These are phyloP conservation scores for Eucalyptus albens DNA, from an alignment of 345 rosid species.

Conservation along the genomic window DNA sequence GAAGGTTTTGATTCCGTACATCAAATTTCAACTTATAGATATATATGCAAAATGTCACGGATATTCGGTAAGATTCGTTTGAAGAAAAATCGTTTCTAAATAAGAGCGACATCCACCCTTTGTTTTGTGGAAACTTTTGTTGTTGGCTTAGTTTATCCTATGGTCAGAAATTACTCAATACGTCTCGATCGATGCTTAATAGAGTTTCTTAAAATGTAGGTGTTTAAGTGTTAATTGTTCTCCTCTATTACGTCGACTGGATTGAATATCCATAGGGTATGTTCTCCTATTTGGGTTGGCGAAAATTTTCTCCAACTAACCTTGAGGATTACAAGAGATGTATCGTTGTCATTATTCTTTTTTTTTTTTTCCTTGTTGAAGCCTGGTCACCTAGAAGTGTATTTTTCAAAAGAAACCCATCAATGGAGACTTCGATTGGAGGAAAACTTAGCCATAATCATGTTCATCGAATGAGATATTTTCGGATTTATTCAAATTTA, in stretches of 20 bases:
- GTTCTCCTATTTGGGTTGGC: neutral
- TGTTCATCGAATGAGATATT: neutral
- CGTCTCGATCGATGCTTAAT: neutral
- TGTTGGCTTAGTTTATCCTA: neutral
- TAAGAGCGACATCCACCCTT: neutral
- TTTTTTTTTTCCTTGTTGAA: neutral
- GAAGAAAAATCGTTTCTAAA: neutral
- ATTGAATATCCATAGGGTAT: neutral
- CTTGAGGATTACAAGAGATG: neutral
- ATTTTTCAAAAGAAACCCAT: neutral
- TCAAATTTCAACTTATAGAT: neutral
- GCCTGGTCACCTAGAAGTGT: neutral
- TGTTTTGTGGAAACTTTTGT: neutral
- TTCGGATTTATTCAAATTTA: neutral
- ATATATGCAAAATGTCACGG: neutral
- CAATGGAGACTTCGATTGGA: neutral
- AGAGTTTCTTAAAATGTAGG: neutral
- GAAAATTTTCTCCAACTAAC: neutral
- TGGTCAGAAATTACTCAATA: neutral
- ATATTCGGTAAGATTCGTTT: neutral
- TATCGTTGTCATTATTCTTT: neutral
- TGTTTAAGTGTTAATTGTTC: neutral
- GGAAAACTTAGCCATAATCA: neutral
- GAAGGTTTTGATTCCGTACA: neutral
- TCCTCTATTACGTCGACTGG: neutral